Evolutionary conservation across 1,284 basidiomycete genomes (phyloP).

Genomic region (Apiotrichum akiyoshidainum): DNA sequence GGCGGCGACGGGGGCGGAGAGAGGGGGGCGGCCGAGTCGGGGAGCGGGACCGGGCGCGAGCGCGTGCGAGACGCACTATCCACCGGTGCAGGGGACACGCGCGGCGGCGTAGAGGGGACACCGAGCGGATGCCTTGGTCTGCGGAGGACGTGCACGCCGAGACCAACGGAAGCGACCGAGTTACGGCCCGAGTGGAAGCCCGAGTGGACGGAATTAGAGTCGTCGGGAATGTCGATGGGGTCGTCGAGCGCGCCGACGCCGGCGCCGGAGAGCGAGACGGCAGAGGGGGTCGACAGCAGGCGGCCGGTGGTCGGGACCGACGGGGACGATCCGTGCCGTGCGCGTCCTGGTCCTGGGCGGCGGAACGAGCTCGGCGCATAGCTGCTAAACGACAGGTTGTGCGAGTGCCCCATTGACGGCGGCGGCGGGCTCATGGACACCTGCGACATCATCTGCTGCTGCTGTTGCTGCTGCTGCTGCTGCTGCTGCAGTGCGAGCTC

Average conservation of each 20-base stretch:
- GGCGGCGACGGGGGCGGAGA: constrained; percentile 31
- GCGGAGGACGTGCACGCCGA: constrained; percentile 20
- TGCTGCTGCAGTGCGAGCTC: not conserved
- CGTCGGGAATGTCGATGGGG: constrained; percentile 7
- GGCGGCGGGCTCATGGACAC: not conserved
- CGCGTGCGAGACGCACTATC: not conserved
- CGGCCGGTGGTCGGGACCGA: not conserved
- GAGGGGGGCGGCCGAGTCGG: not conserved
- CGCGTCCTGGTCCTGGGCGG: not conserved
- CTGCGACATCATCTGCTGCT: not conserved
- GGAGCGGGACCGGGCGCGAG: not conserved
- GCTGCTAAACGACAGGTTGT: not conserved
- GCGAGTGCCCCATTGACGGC: not conserved
- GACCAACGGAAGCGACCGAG: constrained; percentile 28
- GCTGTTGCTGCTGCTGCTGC: not conserved
- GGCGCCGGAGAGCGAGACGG: not conserved
- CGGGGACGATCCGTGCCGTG: not conserved
- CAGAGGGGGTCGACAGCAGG: not conserved
- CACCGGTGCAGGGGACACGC: not conserved
- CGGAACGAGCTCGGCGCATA: not conserved
- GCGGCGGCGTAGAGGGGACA: constrained; percentile 7
- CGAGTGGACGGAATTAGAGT: constrained; percentile 24
- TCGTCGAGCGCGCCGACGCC: constrained; percentile 1
- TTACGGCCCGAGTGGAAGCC: constrained; percentile 23
- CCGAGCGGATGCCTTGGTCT: not conserved